Evolutionary conservation across 148 eudicot species (phyloP).

Genomic region (Dysphania ambrosioides): DNA sequence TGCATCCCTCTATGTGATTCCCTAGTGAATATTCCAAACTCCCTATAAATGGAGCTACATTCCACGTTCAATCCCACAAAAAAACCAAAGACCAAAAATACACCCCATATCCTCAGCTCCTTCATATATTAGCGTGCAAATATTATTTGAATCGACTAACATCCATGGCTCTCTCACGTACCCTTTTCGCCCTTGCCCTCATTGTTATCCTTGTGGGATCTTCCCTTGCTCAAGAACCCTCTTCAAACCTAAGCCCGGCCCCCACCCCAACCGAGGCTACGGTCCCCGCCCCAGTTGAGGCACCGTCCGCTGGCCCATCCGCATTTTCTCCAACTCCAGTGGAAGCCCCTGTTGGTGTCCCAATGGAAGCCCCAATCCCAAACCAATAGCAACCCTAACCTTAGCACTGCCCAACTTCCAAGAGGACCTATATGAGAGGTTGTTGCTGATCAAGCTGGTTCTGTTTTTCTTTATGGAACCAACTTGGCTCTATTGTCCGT

Average conservation of each 20-base stretch:
- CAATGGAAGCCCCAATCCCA: not conserved
- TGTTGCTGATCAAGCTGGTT: not conserved
- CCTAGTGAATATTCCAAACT: not conserved
- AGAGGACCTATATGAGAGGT: not conserved
- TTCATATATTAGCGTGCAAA: no score
- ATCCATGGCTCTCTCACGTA: slow-evolving; percentile 39
- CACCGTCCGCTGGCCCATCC: not conserved
- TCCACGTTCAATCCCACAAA: not conserved
- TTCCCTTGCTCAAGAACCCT: slow-evolving; percentile 32
- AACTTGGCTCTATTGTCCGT: slow-evolving; percentile 11
- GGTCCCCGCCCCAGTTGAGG: not conserved
- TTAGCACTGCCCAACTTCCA: not conserved
- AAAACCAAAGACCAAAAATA: no score
- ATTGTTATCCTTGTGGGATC: slow-evolving; percentile 34
- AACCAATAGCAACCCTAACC: not conserved
- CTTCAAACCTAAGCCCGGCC: slow-evolving; percentile 9
- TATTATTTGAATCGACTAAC: not conserved
- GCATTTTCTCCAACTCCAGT: slow-evolving; percentile 5
- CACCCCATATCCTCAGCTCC: no score
- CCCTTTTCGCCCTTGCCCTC: slow-evolving; percentile 31
- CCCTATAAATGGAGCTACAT: slow-evolving; percentile 8
- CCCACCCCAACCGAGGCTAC: not conserved
- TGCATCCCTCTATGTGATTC: not conserved
- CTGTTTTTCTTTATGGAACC: slow-evolving; percentile 19
- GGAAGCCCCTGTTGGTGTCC: not conserved